phyloP scores from a whole-genome alignment of 305 asterid genomes.

The Fraxinus xanthoxyloides region DNA sequence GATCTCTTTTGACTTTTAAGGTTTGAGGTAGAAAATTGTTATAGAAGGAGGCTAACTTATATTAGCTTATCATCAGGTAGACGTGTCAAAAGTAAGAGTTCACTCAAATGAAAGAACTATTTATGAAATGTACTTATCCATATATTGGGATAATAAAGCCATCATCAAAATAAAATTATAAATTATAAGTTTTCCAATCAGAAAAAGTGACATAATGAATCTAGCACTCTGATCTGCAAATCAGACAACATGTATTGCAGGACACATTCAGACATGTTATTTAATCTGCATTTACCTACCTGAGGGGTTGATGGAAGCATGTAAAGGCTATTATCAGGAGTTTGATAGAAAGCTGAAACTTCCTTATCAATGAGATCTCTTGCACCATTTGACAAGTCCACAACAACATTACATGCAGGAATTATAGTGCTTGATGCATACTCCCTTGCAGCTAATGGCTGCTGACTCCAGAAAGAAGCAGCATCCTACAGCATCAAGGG shows the following conservation, averaged over 20 bases:
- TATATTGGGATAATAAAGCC: background rate
- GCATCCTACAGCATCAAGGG: conserved; percentile 61
- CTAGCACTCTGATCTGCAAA: background rate
- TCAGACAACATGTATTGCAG: conserved; percentile 12
- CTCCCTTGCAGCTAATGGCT: conserved; percentile 85
- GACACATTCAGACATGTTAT: background rate
- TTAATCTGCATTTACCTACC: conserved; percentile 45
- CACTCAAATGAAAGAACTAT: background rate
- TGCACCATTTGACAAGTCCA: conserved; percentile 68
- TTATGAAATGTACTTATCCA: background rate
- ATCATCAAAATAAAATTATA: background rate
- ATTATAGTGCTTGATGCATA: conserved; percentile 86
- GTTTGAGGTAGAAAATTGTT: conserved; percentile 5
- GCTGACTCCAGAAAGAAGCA: conserved; percentile 92
- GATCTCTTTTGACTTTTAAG: conserved; percentile 6
- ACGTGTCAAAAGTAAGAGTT: background rate
- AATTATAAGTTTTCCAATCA: conserved; percentile 2
- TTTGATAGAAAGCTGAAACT: conserved; percentile 77
- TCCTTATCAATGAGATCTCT: conserved; percentile 84
- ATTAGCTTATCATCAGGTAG: background rate
- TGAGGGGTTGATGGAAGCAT: conserved; percentile 97
- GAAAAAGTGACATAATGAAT: background rate
- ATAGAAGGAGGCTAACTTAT: conserved; percentile 6
- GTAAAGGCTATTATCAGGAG: conserved; percentile 84
- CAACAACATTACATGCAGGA: conserved; percentile 75